Evolutionary conservation across 2,329 filamentous ascomycete species (phyloP).

Genomic region (Endoconidiophora polonica): DNA sequence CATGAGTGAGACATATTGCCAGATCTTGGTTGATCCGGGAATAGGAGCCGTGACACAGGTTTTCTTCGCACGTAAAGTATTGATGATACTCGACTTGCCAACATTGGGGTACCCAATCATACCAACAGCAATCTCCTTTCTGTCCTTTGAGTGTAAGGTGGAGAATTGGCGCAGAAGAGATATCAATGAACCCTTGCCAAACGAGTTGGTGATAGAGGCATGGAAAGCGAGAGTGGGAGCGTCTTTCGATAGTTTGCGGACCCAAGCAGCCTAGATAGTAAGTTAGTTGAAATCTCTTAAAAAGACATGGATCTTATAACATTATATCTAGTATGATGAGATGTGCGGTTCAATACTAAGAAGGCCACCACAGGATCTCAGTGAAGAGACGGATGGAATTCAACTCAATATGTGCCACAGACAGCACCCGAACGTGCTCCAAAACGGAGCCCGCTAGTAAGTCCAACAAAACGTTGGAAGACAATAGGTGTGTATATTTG

Average conservation of each 20-base stretch:
- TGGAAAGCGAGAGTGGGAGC: constrained; percentile 92
- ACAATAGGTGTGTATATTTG: constrained; percentile 35
- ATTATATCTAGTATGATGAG: constrained; percentile 14
- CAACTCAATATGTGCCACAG: constrained; percentile 95
- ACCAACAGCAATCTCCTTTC: constrained; percentile 89
- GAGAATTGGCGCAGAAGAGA: constrained; percentile 86
- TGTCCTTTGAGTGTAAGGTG: constrained; percentile 58
- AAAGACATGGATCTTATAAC: constrained; percentile 13
- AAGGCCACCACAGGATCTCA: constrained; percentile 55
- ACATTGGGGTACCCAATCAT: constrained; percentile 68
- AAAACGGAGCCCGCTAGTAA: constrained; percentile 75
- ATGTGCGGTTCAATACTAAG: constrained; percentile 98
- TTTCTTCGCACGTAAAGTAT: constrained; percentile 85
- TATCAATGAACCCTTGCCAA: constrained; percentile 90
- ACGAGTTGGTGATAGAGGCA: constrained; percentile 85
- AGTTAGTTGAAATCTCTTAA: constrained; percentile 14
- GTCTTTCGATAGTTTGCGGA: constrained; percentile 71
- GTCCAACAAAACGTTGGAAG: constrained; percentile 22
- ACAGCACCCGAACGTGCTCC: constrained; percentile 56
- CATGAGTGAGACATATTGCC: constrained; percentile 95
- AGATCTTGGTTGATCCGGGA: constrained; percentile 72
- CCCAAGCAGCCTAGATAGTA: constrained; percentile 65
- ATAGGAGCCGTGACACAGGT: constrained; percentile 89
- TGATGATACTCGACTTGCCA: constrained; percentile 94
- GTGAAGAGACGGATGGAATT: constrained; percentile 51